Percentiles rank a stretch among this genome's conserved stretches.
phyloP scores from a whole-genome alignment of 2,329 filamentous ascomycete genomes.

The Pyricularia pennisetigena region DNA sequence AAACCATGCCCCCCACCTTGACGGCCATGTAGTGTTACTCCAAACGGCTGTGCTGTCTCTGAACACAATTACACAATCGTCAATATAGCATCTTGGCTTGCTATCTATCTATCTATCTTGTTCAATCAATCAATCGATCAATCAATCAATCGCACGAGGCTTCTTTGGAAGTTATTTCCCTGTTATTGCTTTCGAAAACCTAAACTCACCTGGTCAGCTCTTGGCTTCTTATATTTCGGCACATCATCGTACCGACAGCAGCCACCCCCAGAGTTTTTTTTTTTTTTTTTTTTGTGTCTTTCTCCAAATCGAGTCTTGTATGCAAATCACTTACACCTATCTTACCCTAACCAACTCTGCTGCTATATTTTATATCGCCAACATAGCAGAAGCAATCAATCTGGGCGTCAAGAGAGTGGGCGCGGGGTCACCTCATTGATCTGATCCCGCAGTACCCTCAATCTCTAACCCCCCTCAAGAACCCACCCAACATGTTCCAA shows the following conservation, averaged over 20 bases:
- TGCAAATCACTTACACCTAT: background rate
- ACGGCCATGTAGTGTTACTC: conserved; percentile 1
- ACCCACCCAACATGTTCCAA: conserved; percentile 34
- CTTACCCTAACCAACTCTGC: too few species aligned
- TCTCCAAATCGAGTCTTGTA: background rate
- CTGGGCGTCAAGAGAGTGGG: background rate
- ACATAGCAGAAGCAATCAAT: background rate
- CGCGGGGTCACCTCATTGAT: background rate
- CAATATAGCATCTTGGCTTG: background rate
- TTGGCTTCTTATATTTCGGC: background rate
- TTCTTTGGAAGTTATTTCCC: too few species aligned
- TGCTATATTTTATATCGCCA: too few species aligned
- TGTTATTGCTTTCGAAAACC: too few species aligned
- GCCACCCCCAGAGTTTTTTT: background rate
- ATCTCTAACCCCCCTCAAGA: background rate
- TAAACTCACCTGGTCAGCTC: background rate
- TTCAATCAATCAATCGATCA: too few species aligned
- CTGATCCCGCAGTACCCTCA: background rate
- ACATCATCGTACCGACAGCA: background rate
- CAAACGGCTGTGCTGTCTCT: background rate
- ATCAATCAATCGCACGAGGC: background rate
- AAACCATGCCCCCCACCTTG: background rate
- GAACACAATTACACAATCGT: background rate
- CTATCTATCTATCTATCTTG: too few species aligned
- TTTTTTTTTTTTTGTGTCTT: background rate